Evolutionary conservation across 257 asterid species (phyloP), one percentile per base, ranked within the genome.

Genomic region (Cinchona pubescens): DNA sequence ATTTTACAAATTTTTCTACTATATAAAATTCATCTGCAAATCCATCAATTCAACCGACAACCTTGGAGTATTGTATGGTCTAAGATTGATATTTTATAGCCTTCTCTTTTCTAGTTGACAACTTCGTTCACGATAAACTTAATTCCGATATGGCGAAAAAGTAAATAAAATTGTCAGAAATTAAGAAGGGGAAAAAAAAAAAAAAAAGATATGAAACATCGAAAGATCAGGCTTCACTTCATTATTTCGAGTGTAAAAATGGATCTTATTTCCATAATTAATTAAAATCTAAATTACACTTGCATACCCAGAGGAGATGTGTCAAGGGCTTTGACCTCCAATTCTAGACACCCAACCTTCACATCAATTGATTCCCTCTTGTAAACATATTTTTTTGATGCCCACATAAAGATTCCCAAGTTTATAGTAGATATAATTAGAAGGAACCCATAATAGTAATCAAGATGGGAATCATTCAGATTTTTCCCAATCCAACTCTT

Each of bases 401-500:
- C 96, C 89, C 85, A 60, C 23, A 90, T 43, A 78, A 85, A 92
- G 2, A 63, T 84, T 8, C 71, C 87, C 83, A 90, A n/a, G 69
- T 89, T 90, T 2, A 90, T 10, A 0, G 46, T 63, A 0, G 94
- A 90, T 11, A 90, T 63, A 43, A 87, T 48, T 72, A 92, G 43
- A 49, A 92, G 87, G 63, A 92, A 89, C 18, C 85, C 89, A 65
- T 92, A 92, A 58, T 90, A 90, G 29, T 88, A 90, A 48, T 92
- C 97, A 88, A 92, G 77, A 75, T 81, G 96, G n/a, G 96, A 92
- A 6, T 86, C 87, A 55, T 92, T 92, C 85, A 92, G 71, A 68
- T 92, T 89, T 55, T 89, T 87, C 65, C 96, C 96, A n/a, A 92
- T 92, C 97, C 97, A 92, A 42, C 94, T 89, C 78, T 85, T 92